Evolutionary conservation across 805 yeast species (phyloP), one percentile per base, ranked within the genome.

Genomic region (Wickerhamiella cacticola): DNA sequence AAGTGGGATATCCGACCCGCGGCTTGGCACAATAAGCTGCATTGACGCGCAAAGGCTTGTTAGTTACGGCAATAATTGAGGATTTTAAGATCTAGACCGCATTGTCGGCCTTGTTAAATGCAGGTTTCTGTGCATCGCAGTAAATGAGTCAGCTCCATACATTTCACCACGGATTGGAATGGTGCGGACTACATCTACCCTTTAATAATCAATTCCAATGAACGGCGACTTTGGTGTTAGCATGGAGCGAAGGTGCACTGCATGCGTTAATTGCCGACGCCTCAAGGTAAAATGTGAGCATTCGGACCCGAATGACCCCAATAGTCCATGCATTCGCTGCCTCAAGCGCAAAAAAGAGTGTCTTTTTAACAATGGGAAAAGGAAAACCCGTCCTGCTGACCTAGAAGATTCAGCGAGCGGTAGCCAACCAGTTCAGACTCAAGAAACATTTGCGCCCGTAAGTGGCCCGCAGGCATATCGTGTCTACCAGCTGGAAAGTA

Each of bases 201-300:
- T 22, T 22, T 10, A 22, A 13, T 24, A 24, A 15, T 19, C 28
- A n/a, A 12, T n/a, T 31, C 15, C 36, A 31, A 39, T 39, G 42
- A 39, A 39, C 24, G 42, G 42, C 7, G 42, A 39, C 21, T 23
- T 23, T 15, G 42, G 42, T 12, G 29, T 39, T 22, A 21, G 38
- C 16, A 33, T 28, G 33, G 50, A 48, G 35, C 25, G 34, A 26
- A 34, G 41, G 28, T 48, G 46, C 26, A 56, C 59, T 46, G 70
- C 70, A 8, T 66, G 70, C 50, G 62, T 61, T 22, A 56, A 63
- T 44, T 87, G 96, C 59, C 94, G 89, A 57, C 62, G 82, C 0
- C 70, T 85, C 45, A 87, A 87, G 59, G 95, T 87, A 28, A 78
- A 81, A 55, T 87, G 96, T 63, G 76, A 81, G 6, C 92, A 95